Conservation (phyloP, 2,329 filamentous ascomycete genomes). For the Nothophoma quercina region DNA sequence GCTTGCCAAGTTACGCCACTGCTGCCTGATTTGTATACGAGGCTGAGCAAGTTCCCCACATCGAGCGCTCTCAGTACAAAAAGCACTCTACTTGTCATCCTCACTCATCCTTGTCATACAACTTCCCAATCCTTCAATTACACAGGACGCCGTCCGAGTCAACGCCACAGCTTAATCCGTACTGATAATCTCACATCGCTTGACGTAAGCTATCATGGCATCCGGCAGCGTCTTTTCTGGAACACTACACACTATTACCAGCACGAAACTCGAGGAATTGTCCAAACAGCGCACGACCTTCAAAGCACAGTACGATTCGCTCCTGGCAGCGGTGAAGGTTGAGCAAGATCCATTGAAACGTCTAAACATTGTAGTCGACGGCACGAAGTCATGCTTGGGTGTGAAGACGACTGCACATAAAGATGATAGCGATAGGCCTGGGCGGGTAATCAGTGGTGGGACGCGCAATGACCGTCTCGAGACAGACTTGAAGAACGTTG, state of each 20-base stretch:
- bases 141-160: too few relatives aligned
- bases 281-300: conserved; percentile 46
- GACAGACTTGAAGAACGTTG: conserved; percentile 42
- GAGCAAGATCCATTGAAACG: conserved; percentile 34
- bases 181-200: too few relatives aligned
- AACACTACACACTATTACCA: conserved; percentile 47
- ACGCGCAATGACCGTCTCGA: conserved; percentile 33
- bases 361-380: conserved; percentile 35
- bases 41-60: not conserved
- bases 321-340: conserved; percentile 21
- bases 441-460: conserved; percentile 29
- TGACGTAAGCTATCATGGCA: conserved; percentile 21
- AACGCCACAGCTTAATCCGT: too few relatives aligned
- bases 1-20: conserved; percentile 7
- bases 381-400: conserved; percentile 40
- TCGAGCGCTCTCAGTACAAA: not conserved
- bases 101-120: not conserved
- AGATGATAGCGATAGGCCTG: conserved; percentile 15
- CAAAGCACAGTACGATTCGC: conserved; percentile 33
- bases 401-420: conserved; percentile 26
- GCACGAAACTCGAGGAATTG: conserved; percentile 48
- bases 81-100: not conserved
- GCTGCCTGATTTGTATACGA: conserved; percentile 6
- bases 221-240: conserved; percentile 45
- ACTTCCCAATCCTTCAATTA: not conserved